Conservation (phyloP, 345 rosid genomes). For the Lepidium didymum region DNA sequence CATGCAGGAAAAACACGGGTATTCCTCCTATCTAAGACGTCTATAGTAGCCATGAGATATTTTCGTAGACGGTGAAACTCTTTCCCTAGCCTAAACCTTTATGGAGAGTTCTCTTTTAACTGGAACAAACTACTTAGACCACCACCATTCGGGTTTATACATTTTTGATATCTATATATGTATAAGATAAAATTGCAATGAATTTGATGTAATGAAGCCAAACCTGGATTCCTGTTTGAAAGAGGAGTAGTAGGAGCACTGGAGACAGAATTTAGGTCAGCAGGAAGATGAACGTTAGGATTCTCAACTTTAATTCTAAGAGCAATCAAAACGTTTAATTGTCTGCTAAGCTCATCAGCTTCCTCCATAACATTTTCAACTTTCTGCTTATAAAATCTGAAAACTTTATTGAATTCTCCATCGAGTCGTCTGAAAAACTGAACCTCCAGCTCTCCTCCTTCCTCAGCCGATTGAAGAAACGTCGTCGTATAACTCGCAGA, state of each 20-base stretch:
- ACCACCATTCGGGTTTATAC: too few species aligned
- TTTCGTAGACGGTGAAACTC: background rate
- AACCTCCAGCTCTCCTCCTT: slow-evolving; percentile 53
- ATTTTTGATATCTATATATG: too few species aligned
- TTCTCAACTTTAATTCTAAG: slow-evolving; percentile 57
- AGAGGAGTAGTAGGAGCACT: slow-evolving; percentile 24
- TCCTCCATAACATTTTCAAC: slow-evolving; percentile 47
- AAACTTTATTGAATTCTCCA: slow-evolving; percentile 61
- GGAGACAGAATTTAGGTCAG: slow-evolving; percentile 5
- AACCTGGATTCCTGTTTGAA: slow-evolving; percentile 16
- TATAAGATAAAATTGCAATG: background rate
- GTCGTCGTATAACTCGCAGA: slow-evolving; percentile 27
- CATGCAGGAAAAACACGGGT: too few species aligned
- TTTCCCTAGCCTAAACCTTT: background rate
- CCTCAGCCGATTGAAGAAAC: slow-evolving; percentile 46
- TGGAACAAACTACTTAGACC: background rate
- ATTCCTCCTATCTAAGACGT: background rate
- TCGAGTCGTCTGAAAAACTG: slow-evolving; percentile 56
- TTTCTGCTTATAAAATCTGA: slow-evolving; percentile 44
- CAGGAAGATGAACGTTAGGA: slow-evolving; percentile 27
- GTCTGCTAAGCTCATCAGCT: slow-evolving; percentile 65
- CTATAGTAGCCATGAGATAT: background rate
- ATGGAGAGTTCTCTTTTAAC: background rate
- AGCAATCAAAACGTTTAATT: slow-evolving; percentile 73
- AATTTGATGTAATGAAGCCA: background rate